Conservation (phyloP, 495 filamentous ascomycete genomes). For the Penicillium fimorum region DNA sequence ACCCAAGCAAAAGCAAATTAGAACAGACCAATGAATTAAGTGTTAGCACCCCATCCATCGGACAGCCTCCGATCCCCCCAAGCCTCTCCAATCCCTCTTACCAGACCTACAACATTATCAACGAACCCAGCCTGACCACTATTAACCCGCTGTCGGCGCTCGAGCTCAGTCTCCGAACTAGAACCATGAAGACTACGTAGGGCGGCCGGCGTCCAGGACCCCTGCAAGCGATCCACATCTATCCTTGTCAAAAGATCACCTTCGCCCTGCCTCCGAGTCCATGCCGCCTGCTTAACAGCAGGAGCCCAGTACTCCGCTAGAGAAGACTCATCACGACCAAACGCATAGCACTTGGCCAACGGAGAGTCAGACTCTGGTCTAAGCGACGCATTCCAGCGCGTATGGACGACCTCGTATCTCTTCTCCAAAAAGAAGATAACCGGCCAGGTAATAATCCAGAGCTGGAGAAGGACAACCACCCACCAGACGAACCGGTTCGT, state of each 20-base stretch:
- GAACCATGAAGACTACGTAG: constrained; percentile 10
- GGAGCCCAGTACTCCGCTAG: constrained; percentile 39
- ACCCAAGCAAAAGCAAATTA: not conserved
- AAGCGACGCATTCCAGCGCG: constrained; percentile 34
- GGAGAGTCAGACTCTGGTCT: constrained; percentile 11
- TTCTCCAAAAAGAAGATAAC: constrained; percentile 43
- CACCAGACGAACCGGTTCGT: constrained; percentile 39
- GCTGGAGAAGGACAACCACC: constrained; percentile 39
- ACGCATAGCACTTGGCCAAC: constrained; percentile 26
- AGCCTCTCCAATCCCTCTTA: constrained; percentile 29
- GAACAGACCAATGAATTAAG: constrained; percentile 4
- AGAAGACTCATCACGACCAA: constrained; percentile 27
- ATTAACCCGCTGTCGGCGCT: constrained; percentile 28
- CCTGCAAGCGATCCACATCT: constrained; percentile 27
- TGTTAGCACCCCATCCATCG: constrained; percentile 32
- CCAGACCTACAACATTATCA: constrained; percentile 31
- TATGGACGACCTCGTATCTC: constrained; percentile 37
- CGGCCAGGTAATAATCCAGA: constrained; percentile 48
- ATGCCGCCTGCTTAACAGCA: constrained; percentile 39
- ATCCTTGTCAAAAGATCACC: constrained; percentile 19
- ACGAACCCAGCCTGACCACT: constrained; percentile 31
- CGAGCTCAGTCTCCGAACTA: constrained; percentile 25
- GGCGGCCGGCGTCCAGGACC: constrained; percentile 19
- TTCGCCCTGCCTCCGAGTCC: constrained; percentile 21
- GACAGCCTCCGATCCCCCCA: constrained; percentile 27